A percentile compares a stretch with the other conserved stretches of the same genome.
phyloP scores from a whole-genome alignment of 768 basidiomycete species.

The Kwoniella europaea region DNA sequence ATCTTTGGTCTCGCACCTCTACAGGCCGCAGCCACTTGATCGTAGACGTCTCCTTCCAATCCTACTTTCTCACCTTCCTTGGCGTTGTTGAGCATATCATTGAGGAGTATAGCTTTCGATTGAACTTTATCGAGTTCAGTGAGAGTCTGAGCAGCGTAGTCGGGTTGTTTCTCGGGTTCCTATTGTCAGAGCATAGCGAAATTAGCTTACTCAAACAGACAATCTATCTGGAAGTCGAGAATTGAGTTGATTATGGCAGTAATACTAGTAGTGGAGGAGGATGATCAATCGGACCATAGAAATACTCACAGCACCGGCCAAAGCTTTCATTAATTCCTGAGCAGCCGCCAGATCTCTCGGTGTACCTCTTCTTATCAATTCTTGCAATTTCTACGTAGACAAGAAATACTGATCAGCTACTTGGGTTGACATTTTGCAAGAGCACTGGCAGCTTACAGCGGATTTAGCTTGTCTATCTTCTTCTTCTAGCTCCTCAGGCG shows the following conservation, averaged over 20 bases:
- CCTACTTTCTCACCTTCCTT: conserved; percentile 80
- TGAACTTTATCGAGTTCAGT: conserved; percentile 92
- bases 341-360: conserved; percentile 93
- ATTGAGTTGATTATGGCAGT: not conserved
- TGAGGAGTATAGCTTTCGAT: conserved; percentile 90
- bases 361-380: conserved; percentile 92
- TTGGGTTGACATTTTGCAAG: too few species aligned
- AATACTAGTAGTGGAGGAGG: not conserved
- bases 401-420: not conserved
- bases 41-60: conserved; percentile 84
- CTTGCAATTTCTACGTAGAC: conserved; percentile 77
- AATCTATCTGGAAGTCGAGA: not conserved
- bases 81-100: conserved; percentile 95
- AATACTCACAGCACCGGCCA: conserved; percentile 75
- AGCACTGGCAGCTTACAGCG: conserved; percentile 62
- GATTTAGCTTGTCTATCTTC: conserved; percentile 94
- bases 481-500: conserved; percentile 91
- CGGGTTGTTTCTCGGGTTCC: conserved; percentile 91
- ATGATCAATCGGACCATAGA: not conserved
- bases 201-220: conserved; percentile 8
- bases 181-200: conserved; percentile 23
- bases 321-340: conserved; percentile 93
- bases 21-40: conserved; percentile 89
- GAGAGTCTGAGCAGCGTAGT: conserved; percentile 87
- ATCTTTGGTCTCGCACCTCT: conserved; percentile 84